A percentile compares a stretch with the other conserved stretches of the same genome.
Evolutionary conservation across 495 filamentous ascomycete species (phyloP).

Genomic region (Symbiotaphrina buchneri): DNA sequence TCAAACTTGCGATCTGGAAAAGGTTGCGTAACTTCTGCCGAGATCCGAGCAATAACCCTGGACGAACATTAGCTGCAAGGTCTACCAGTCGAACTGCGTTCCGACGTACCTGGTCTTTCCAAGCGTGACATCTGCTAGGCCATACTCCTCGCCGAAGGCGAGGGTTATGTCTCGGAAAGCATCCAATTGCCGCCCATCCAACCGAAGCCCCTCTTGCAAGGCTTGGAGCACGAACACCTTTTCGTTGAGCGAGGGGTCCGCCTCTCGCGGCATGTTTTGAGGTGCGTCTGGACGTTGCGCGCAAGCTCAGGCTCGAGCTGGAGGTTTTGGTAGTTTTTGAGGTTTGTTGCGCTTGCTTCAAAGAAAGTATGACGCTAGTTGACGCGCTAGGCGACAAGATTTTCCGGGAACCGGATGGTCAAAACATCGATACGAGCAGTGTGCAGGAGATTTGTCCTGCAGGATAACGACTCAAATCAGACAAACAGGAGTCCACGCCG

Average conservation of each 20-base stretch:
- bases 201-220: slow-evolving; percentile 41
- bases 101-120: slow-evolving; percentile 63
- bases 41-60: slow-evolving; percentile 67
- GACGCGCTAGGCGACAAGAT: no score
- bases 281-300: no score
- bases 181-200: slow-evolving; percentile 66
- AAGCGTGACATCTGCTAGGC: slow-evolving; percentile 68
- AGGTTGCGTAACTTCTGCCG: slow-evolving; percentile 67
- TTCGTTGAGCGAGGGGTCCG: slow-evolving; percentile 17
- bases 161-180: slow-evolving; percentile 55
- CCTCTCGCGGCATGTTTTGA: slow-evolving; percentile 6
- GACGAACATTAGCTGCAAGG: not conserved
- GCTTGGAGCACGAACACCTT: slow-evolving; percentile 17
- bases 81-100: not conserved
- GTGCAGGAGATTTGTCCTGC: no score
- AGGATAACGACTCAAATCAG: no score
- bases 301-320: no score
- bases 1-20: slow-evolving; percentile 80
- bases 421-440: no score
- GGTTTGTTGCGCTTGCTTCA: no score
- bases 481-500: no score
- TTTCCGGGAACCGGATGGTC: no score
- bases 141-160: slow-evolving; percentile 74
- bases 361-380: no score
- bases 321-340: no score